Percentiles rank a stretch among this genome's conserved stretches.
phyloP scores from a whole-genome alignment of 495 filamentous ascomycete genomes.

The Talaromyces borbonicus region DNA sequence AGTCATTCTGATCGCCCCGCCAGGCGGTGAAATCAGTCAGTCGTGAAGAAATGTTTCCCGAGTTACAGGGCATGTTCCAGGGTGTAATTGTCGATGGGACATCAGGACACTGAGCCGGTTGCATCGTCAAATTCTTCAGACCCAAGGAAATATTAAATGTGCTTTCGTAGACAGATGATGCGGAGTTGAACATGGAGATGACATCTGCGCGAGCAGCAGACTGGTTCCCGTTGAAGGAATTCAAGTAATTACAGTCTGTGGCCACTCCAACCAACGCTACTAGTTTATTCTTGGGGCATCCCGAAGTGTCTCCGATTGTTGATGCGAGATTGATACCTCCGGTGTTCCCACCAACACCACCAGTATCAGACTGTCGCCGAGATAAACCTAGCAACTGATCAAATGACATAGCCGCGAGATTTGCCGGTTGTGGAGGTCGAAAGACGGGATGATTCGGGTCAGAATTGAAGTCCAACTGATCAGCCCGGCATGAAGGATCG shows the following conservation, averaged over 20 bases:
- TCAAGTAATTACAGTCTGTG: conserved; percentile 82
- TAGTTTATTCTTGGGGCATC: conserved; percentile 79
- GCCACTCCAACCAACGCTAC: conserved; percentile 89
- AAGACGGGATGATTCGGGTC: conserved; percentile 59
- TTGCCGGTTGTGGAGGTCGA: conserved; percentile 26
- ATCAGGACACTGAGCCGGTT: conserved; percentile 55
- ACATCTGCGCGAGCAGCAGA: conserved; percentile 53
- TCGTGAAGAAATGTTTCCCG: conserved; percentile 60
- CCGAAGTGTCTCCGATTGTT: conserved; percentile 71
- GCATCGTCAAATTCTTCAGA: conserved; percentile 74
- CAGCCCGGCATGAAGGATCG: conserved; percentile 47
- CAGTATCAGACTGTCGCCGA: conserved; percentile 43
- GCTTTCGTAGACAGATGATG: conserved; percentile 76
- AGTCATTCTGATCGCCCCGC: conserved; percentile 64
- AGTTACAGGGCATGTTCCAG: conserved; percentile 72
- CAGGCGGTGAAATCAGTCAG: conserved; percentile 83
- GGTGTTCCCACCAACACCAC: conserved; percentile 55
- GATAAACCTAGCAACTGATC: conserved; percentile 44
- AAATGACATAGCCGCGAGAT: conserved; percentile 46
- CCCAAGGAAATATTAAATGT: conserved; percentile 93
- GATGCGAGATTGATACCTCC: conserved; percentile 72
- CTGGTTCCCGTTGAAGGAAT: conserved; percentile 51
- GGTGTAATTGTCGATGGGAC: conserved; percentile 50
- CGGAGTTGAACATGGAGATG: conserved; percentile 75
- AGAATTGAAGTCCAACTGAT: conserved; percentile 61